A percentile compares a stretch with the other conserved stretches of the same genome.
Evolutionary conservation across 108 stramenopile genomes (phyloP).

Genomic region (Cyclotella distinguenda): DNA sequence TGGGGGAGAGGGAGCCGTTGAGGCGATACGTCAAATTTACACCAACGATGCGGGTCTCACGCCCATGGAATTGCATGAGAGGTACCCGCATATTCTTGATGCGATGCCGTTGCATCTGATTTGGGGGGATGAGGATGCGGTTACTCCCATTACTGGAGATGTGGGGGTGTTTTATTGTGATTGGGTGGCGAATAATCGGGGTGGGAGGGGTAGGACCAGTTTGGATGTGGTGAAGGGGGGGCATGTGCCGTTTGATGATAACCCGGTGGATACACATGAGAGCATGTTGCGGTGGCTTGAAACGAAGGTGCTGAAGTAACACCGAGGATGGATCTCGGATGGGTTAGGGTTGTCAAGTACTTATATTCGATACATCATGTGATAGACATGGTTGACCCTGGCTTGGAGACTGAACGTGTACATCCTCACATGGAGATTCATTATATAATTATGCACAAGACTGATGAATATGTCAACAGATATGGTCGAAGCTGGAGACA

Average conservation of each 20-base stretch:
- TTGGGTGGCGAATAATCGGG: slow-evolving; percentile 43
- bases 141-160: slow-evolving; percentile 52
- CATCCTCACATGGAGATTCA: too few species aligned
- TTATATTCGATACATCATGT: too few species aligned
- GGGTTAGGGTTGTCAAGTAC: too few species aligned
- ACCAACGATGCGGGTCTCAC: slow-evolving; percentile 64
- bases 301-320: slow-evolving; percentile 22
- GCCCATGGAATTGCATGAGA: slow-evolving; percentile 60
- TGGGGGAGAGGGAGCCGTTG: slow-evolving; percentile 40
- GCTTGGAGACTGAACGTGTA: too few species aligned
- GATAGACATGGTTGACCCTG: too few species aligned
- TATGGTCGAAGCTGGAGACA: too few species aligned
- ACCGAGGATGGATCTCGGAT: too few species aligned
- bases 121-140: slow-evolving; percentile 58
- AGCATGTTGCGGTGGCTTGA: slow-evolving; percentile 56
- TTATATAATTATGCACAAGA: too few species aligned
- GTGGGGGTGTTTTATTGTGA: slow-evolving; percentile 62
- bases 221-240: slow-evolving; percentile 52
- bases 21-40: slow-evolving; percentile 64
- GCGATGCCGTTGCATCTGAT: slow-evolving; percentile 59
- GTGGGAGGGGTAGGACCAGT: slow-evolving; percentile 32
- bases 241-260: slow-evolving; percentile 68
- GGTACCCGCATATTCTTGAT: slow-evolving; percentile 32
- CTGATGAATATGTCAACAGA: too few species aligned
- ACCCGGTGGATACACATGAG: slow-evolving; percentile 48